Base-by-base conservation (phyloP, 176 grass and related monocot species). In the Ensete ventricosum region DNA sequence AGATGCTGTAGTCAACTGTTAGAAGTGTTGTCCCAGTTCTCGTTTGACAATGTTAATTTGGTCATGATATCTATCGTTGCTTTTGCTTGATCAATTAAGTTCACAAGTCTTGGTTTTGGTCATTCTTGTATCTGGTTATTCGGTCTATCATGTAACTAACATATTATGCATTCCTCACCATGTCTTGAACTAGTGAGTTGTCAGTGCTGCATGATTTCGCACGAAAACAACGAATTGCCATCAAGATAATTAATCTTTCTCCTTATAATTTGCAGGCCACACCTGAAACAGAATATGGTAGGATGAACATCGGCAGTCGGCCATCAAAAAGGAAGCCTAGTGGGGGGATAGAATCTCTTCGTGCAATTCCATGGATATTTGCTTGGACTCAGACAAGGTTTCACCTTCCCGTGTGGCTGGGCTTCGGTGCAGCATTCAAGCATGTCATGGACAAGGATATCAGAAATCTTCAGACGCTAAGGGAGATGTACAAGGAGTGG, bases 341-440 rank as follows among this genome's bases (percentile, higher is more conserved):
- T 77, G 90, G 90, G 62, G 95, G 95, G 51, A 99, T 99, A 64
- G 90, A 99, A 80, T 87, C 90, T 0, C 90, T 99, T 55, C 95
- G 95, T 79, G 95, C 95, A 54, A 99, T 99, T 65, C 95, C 95
- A 68, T 99, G 95, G 95, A 99, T 99, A 29, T 99, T 99, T 85
- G 95, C 95, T 53, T 99, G 95, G 95, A 99, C 95, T 14, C 95
- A 99, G 72, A 99, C 95, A 72, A 88, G 95, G 60, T 99, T 99
- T 72, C 95, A 99, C 85, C 88, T 99, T 75, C 95, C 95, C 59
- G 95, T 99, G 72, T 99, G 95, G 95, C 95, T 99, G 67, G 95
- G 95, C 80, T 99, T 99, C 72, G 86, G 95, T 2, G 82, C 80
- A 76, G 95, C 95, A 0, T 84, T 99, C 82, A 99, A 91, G 74